Evolutionary conservation across 1,139 yeast genomes (phyloP), one percentile per base, ranked within the genome.

Genomic region (Pichia sp.): DNA sequence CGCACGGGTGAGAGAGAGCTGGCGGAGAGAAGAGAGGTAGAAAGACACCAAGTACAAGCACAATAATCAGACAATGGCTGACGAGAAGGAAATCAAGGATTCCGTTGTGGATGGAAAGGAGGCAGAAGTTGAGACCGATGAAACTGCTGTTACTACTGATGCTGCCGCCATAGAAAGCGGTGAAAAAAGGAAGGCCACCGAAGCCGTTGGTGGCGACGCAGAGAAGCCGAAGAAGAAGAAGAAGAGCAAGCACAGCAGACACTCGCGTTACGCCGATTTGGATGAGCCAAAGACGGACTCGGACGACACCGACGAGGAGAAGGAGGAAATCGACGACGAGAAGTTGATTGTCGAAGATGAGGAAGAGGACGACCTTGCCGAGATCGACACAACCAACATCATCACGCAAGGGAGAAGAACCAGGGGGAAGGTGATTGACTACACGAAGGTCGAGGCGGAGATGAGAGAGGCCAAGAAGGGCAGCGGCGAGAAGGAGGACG

Each of bases 361-460:
- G 30, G 95, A 84, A 44, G 96, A 88, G 46, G 96, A 89, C 64
- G 95, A 87, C 63, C 76, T 90, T 64, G 81, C 81, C 16, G 97
- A 88, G 70, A 89, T 92, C 63, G 97, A 90, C 67, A 78, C 86
- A 45, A 75, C 92, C 49, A 92, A 92, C 70, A 90, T 90, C 67
- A 88, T 90, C 60, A 77, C 87, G 30, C 75, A 84, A 32, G 96
- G 96, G 11, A 81, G 96, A 71, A 87, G 97, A 75, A 90, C 97
- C 13, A 82, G 97, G 63, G 96, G 97, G 23, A 87, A 85, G 68
- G 87, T 86, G 38, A 86, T 92, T 64, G 97, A 92, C 71, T 92
- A 87, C 70, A 78, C 82, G 59, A 85, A 88, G 71, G 92, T 95
- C n/a, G 89, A 90, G 32, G 87, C 81, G 61, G 80, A 87, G 66